phyloP scores from a whole-genome alignment of 148 eudicot species.

The Vaccinium darrowii region DNA sequence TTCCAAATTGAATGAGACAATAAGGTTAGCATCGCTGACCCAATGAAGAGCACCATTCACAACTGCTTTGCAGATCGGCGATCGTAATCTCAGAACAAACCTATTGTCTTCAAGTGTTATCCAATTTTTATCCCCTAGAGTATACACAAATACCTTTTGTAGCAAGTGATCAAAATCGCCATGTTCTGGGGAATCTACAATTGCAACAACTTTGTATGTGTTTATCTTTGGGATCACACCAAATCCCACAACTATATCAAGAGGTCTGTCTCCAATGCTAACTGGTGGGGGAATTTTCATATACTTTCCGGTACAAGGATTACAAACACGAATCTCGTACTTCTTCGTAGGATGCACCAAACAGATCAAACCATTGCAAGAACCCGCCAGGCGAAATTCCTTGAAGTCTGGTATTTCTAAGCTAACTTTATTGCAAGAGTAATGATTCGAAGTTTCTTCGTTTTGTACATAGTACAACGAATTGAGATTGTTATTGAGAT shows the following conservation, averaged over 20 bases:
- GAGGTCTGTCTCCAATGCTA: background rate
- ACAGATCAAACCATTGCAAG: slow-evolving; percentile 11
- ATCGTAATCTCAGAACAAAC: background rate
- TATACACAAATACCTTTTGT: background rate
- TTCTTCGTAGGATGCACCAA: background rate
- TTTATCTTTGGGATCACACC: background rate
- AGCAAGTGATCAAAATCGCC: background rate
- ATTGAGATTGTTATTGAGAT: background rate
- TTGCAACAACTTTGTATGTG: background rate
- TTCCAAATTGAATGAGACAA: background rate
- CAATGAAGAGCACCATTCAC: slow-evolving; percentile 12
- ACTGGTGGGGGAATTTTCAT: background rate
- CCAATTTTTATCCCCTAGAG: background rate
- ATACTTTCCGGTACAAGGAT: background rate
- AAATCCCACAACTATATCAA: background rate
- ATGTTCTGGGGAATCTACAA: background rate
- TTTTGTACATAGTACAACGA: background rate
- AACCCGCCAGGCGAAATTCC: background rate
- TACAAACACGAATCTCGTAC: background rate
- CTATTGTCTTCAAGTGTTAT: background rate
- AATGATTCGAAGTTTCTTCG: background rate
- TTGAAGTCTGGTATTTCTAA: background rate
- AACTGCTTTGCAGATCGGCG: background rate
- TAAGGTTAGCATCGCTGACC: background rate
- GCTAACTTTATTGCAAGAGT: background rate